These are phyloP conservation scores for Podospora fimiseda DNA, from an alignment of 495 filamentous ascomycete species.

Conservation along the genomic window DNA sequence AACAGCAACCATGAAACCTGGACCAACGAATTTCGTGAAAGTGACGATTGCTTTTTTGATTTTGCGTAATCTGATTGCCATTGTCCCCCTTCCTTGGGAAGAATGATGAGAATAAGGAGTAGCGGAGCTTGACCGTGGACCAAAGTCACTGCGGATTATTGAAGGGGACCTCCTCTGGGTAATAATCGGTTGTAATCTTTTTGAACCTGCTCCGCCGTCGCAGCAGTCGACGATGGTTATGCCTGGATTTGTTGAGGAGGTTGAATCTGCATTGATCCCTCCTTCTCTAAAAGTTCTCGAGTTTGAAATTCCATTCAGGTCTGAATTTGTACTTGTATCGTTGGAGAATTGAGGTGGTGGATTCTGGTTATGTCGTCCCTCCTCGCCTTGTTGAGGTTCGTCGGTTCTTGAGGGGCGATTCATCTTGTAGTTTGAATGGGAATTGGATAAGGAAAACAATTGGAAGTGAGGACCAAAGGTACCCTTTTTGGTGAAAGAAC, in stretches of 20 bases:
- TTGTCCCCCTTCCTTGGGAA: background rate
- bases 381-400: slow-evolving; percentile 43
- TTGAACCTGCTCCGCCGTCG: no score
- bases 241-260: background rate
- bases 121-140: no score
- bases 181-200: no score
- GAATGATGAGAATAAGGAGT: no score
- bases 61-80: slow-evolving; percentile 10
- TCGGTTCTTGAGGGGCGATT: slow-evolving; percentile 45
- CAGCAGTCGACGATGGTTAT: no score
- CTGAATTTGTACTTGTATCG: slow-evolving; percentile 52
- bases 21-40: slow-evolving; percentile 73
- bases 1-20: slow-evolving; percentile 78
- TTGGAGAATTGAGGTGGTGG: slow-evolving; percentile 46
- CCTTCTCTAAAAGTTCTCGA: slow-evolving; percentile 34
- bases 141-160: no score
- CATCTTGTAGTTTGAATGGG: background rate
- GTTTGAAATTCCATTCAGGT: slow-evolving; percentile 54
- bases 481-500: background rate
- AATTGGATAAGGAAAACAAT: no score
- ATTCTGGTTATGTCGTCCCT: slow-evolving; percentile 56
- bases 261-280: no score
- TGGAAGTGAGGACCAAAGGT: background rate
- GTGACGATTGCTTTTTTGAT: slow-evolving; percentile 45
- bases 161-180: no score